These are phyloP conservation scores for Globisporangium rhizosaccharum DNA, from an alignment of 352 stramenopile species.

Conservation along the genomic window DNA sequence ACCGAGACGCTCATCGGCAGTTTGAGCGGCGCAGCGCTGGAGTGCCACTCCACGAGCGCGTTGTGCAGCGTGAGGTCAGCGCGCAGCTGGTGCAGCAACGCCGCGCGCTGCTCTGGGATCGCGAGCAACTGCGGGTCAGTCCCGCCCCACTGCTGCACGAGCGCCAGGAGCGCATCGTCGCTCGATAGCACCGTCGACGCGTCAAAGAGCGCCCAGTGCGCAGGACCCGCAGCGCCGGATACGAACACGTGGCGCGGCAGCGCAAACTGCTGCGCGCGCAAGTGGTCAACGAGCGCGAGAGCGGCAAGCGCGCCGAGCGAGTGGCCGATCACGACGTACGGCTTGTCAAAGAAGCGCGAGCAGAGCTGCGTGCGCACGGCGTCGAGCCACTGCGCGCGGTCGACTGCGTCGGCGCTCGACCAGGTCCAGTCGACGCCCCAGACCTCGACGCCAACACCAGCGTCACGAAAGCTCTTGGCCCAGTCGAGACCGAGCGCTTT, in stretches of 20 bases:
- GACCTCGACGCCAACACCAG: constrained; percentile 39
- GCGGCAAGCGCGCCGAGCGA: constrained; percentile 59
- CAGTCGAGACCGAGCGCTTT: constrained; percentile 42
- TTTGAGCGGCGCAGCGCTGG: constrained; percentile 1
- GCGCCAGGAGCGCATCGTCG: constrained; percentile 32
- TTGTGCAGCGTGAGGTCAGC: constrained; percentile 54
- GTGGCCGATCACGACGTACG: constrained; percentile 61
- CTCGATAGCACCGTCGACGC: constrained; percentile 17
- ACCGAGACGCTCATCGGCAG: constrained; percentile 29
- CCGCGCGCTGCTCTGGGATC: constrained; percentile 29
- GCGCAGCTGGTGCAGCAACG: constrained; percentile 31
- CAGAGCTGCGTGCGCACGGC: constrained; percentile 34
- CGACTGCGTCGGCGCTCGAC: constrained; percentile 7
- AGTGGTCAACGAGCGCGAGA: constrained; percentile 41
- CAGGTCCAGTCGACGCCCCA: constrained; percentile 64
- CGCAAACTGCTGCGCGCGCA: constrained; percentile 39
- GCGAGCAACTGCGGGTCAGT: constrained; percentile 53
- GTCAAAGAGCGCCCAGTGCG: constrained; percentile 30
- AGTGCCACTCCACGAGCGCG: constrained; percentile 34
- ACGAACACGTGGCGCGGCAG: constrained; percentile 58
- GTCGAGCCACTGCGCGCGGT: constrained; percentile 24
- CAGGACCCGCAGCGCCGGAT: constrained; percentile 34
- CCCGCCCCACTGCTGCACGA: constrained; percentile 52
- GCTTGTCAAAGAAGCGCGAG: constrained; percentile 69
- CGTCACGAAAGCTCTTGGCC: constrained; percentile 28